Base-by-base conservation (phyloP, 2,329 filamentous ascomycete species). In the Fusarium sp. region DNA sequence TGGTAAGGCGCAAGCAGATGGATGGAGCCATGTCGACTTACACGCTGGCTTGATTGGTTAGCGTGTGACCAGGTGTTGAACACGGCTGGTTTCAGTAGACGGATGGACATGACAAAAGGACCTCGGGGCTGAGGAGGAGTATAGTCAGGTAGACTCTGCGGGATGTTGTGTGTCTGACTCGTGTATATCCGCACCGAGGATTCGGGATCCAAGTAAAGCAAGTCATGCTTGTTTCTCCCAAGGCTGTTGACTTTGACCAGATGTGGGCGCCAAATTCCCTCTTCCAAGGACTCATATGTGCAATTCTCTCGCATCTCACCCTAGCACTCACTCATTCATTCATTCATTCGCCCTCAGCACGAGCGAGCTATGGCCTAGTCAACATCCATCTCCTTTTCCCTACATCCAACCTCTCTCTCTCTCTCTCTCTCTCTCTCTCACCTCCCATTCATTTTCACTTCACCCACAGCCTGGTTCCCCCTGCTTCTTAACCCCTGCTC, bases 81-180 rank as follows among this genome's bases (percentile, higher is more conserved):
- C 53, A 58, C 55, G 53, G 53, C 55, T 38, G 36, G 56, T 59
- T 59, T 59, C 54, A 54, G 11, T 7, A 23, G n/a, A 23, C 21
- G 21, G 21, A 23, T 23, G 4, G 21, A 23, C 27, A 14, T 21
- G 17, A 8, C 54, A 59, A 59, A 59, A 59, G 56, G 32, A 59
- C 54, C n/a, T n/a, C n/a, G n/a, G n/a, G n/a, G n/a, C n/a, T n/a
- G n/a, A n/a, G n/a, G n/a, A n/a, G 21, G 7, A 23, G 7, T 23
- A 7, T 33, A 49, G 49, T 52, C 49, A 52, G 25, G 33, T 9
- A 10, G 29, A 31, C 29, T 9, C n/a, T 29, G 27, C 10, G 10
- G 31, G 3, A 32, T 13, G 6, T 32, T 32, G 31, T 32, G 10
- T 11, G 8, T 11, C 27, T 36, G 33, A 36, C 33, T 36, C 33